phyloP scores from a whole-genome alignment of 768 basidiomycete genomes.

The Epithele typhae region DNA sequence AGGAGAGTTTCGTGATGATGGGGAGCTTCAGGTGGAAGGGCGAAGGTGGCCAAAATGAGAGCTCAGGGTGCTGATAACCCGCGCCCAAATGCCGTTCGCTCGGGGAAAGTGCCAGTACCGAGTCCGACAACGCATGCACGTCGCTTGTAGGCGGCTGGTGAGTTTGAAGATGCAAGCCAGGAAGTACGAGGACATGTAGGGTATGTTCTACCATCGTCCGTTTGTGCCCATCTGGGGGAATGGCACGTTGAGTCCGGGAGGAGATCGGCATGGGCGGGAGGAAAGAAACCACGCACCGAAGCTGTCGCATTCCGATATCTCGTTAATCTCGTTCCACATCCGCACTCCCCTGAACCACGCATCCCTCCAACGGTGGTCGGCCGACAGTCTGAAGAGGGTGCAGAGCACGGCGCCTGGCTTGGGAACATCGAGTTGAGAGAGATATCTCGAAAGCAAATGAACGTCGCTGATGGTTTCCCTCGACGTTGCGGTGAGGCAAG shows the following conservation, averaged over 20 bases:
- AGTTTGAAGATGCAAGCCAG: slow-evolving; percentile 50
- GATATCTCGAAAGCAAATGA: slow-evolving; percentile 53
- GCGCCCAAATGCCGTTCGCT: too few relatives aligned
- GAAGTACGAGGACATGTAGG: slow-evolving; percentile 70
- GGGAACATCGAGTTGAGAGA: slow-evolving; percentile 64
- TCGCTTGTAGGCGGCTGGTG: slow-evolving; percentile 12
- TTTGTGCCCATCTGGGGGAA: slow-evolving; percentile 58
- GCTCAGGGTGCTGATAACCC: slow-evolving; percentile 4
- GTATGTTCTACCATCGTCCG: slow-evolving; percentile 78
- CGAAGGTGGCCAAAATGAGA: slow-evolving; percentile 43
- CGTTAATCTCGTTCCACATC: slow-evolving; percentile 72
- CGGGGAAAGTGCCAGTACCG: slow-evolving; percentile 3
- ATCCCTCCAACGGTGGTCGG: slow-evolving; percentile 28
- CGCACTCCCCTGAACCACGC: slow-evolving; percentile 60
- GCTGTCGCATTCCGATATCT: slow-evolving; percentile 73
- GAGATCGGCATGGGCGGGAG: not conserved
- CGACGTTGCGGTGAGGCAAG: slow-evolving; percentile 70
- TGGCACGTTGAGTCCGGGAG: slow-evolving; percentile 1
- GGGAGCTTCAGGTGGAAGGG: slow-evolving; percentile 73
- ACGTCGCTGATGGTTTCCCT: slow-evolving; percentile 71
- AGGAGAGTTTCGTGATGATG: slow-evolving; percentile 66
- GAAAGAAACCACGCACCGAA: slow-evolving; percentile 50
- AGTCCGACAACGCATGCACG: not conserved
- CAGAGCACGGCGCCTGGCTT: slow-evolving; percentile 57
- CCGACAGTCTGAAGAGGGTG: slow-evolving; percentile 46